Conservation (phyloP, 768 basidiomycete species). For the Brasilioporus rufonigricans region DNA sequence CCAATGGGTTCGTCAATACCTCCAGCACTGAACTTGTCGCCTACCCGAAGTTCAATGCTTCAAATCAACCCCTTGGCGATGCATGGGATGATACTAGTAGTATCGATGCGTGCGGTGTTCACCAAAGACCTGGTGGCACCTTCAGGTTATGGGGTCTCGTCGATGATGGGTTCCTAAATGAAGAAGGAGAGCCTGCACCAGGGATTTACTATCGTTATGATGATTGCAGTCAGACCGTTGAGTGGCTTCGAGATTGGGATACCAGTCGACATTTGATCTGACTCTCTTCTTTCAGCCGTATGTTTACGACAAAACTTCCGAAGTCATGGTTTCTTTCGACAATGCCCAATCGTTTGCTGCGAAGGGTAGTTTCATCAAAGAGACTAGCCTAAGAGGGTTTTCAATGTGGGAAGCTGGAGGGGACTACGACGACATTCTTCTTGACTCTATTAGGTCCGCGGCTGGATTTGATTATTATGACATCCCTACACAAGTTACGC, state of each 20-base stretch:
- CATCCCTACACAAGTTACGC: background rate
- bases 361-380: slow-evolving; percentile 61
- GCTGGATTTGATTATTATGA: background rate
- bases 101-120: slow-evolving; percentile 53
- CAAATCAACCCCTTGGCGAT: slow-evolving; percentile 53
- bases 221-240: slow-evolving; percentile 69
- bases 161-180: slow-evolving; percentile 50
- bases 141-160: slow-evolving; percentile 62
- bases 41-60: slow-evolving; percentile 52
- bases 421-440: slow-evolving; percentile 57
- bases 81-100: slow-evolving; percentile 48
- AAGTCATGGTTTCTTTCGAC: slow-evolving; percentile 67
- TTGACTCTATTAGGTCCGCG: slow-evolving; percentile 22
- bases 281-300: slow-evolving; percentile 46
- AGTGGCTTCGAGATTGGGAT: slow-evolving; percentile 18
- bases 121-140: slow-evolving; percentile 46
- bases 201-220: slow-evolving; percentile 59
- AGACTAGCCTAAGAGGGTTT: slow-evolving; percentile 56
- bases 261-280: background rate
- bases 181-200: slow-evolving; percentile 23
- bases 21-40: slow-evolving; percentile 31
- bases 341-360: slow-evolving; percentile 53
- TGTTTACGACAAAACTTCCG: slow-evolving; percentile 54
- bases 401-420: slow-evolving; percentile 71
- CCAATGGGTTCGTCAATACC: slow-evolving; percentile 39